These are phyloP conservation scores for Saccharomycopsis fodiens DNA, from an alignment of 805 yeast species.

Conservation along the genomic window DNA sequence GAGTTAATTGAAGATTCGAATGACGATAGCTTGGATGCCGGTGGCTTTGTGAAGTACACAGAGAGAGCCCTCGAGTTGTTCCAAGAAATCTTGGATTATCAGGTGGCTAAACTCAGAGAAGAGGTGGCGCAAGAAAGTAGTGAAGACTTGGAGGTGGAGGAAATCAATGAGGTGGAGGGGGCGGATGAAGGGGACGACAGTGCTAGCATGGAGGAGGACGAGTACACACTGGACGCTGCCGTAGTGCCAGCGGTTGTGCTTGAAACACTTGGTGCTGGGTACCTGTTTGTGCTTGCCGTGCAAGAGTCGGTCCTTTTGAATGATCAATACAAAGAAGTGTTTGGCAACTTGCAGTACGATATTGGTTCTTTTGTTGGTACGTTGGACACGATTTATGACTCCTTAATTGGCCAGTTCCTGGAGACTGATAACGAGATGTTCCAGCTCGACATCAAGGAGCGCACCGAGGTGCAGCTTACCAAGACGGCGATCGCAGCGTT, in stretches of 20 bases:
- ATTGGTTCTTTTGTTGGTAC: neutral
- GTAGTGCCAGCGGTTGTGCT: constrained; percentile 18
- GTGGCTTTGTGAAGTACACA: constrained; percentile 6
- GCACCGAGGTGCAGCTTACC: constrained; percentile 8
- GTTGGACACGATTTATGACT: neutral
- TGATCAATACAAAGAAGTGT: neutral
- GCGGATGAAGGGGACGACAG: constrained; percentile 1
- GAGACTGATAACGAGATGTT: neutral
- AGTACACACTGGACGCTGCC: constrained; percentile 14
- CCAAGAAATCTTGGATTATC: constrained; percentile 11
- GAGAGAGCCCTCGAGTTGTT: constrained; percentile 11
- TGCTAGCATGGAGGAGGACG: neutral
- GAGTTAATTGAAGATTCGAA: constrained; percentile 18
- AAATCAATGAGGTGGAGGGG: neutral
- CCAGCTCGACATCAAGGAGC: constrained; percentile 4
- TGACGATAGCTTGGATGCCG: constrained; percentile 2
- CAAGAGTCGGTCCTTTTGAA: constrained; percentile 11
- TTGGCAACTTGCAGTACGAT: neutral
- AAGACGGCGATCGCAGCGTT: constrained; percentile 11
- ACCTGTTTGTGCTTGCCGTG: constrained; percentile 13
- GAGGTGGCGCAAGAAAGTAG: constrained; percentile 1
- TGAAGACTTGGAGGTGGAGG: neutral
- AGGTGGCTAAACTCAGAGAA: constrained; percentile 14
- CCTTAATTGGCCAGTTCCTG: neutral
- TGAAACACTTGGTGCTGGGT: constrained; percentile 15